These are phyloP conservation scores for Komagataella populi DNA, from an alignment of 805 yeast genomes.

Conservation along the genomic window DNA sequence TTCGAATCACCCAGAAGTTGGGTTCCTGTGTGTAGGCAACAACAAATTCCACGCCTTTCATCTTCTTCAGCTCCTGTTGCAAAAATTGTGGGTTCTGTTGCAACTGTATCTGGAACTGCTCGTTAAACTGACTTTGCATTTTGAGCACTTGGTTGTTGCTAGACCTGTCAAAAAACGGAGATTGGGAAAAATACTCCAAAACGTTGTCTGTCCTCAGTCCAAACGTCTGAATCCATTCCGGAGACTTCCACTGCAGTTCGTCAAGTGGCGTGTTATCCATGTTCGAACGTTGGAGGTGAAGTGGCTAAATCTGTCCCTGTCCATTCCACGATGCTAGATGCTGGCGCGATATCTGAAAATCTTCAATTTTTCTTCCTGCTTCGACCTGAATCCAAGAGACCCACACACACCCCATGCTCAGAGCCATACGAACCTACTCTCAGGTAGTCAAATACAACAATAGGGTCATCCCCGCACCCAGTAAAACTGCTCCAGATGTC, in stretches of 20 bases:
- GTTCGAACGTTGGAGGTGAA: neutral
- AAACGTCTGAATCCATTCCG: constrained; percentile 90
- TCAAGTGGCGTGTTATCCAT: constrained; percentile 34
- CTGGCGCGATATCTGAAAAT: neutral
- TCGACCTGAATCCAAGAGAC: neutral
- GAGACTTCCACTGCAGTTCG: constrained; percentile 93
- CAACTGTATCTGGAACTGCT: constrained; percentile 16
- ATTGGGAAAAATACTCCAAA: constrained; percentile 81
- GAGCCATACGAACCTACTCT: neutral
- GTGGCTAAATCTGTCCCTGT: neutral
- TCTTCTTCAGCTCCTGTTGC: constrained; percentile 45
- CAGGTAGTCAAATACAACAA: constrained; percentile 1
- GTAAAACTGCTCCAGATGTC: constrained; percentile 49
- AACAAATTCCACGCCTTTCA: constrained; percentile 81
- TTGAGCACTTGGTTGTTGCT: constrained; percentile 89
- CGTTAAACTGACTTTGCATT: constrained; percentile 88
- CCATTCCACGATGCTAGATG: neutral
- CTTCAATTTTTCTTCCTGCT: neutral
- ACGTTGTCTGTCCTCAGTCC: constrained; percentile 86
- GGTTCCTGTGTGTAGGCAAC: constrained; percentile 72
- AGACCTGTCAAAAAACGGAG: constrained; percentile 90
- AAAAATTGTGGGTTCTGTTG: constrained; percentile 16
- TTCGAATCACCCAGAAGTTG: constrained; percentile 82
- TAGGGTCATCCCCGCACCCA: constrained; percentile 31
- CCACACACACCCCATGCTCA: too few relatives aligned